Evolutionary conservation across 345 rosid species (phyloP).

Genomic region (Noccaea bulbosa): DNA sequence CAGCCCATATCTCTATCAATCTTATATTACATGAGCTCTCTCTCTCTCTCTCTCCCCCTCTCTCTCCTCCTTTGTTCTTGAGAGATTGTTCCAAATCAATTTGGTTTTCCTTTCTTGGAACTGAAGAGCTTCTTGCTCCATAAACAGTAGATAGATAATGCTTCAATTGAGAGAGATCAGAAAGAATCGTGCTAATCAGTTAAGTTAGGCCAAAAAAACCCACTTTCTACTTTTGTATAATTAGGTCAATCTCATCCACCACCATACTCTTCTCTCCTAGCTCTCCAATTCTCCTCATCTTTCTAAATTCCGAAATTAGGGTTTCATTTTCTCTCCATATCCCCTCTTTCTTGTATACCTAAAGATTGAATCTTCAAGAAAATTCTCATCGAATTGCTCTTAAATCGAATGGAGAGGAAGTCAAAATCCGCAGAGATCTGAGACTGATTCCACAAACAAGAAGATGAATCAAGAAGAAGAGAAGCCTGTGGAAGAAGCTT

Average conservation of each 20-base stretch:
- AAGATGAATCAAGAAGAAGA: constrained; percentile 56
- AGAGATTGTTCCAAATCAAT: constrained; percentile 29
- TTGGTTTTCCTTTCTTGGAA: constrained; percentile 20
- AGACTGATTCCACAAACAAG: constrained; percentile 7
- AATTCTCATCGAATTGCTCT: neutral
- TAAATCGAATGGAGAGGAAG: neutral
- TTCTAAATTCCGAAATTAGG: constrained; percentile 34
- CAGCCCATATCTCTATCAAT: constrained; percentile 42
- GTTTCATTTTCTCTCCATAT: constrained; percentile 29
- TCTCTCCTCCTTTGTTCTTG: constrained; percentile 15
- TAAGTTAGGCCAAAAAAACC: constrained; percentile 41
- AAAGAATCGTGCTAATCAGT: constrained; percentile 39
- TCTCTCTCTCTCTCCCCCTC: neutral
- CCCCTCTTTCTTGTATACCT: constrained; percentile 14
- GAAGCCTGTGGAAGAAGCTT: constrained; percentile 36
- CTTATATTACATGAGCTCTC: constrained; percentile 21
- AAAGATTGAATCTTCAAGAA: neutral
- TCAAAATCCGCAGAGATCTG: constrained; percentile 12
- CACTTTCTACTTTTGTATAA: constrained; percentile 35
- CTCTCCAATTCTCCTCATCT: constrained; percentile 7
- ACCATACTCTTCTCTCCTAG: constrained; percentile 33
- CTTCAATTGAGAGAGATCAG: constrained; percentile 14
- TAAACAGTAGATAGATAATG: constrained; percentile 31
- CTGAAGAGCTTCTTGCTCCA: constrained; percentile 30
- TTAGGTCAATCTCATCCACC: constrained; percentile 52